Base-by-base conservation (phyloP, 345 rosid species). In the Citrus glauca region DNA sequence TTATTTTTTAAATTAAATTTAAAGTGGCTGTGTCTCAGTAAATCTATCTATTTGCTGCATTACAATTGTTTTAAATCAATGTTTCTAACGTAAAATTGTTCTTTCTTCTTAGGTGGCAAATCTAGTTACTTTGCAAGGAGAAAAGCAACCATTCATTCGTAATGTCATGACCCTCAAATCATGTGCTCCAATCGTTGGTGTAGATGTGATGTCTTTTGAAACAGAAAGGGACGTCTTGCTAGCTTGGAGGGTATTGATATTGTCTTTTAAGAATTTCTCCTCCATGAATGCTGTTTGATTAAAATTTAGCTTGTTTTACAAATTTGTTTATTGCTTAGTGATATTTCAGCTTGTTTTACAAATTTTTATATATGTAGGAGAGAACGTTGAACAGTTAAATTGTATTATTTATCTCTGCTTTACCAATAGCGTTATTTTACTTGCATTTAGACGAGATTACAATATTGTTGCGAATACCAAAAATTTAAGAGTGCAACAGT, bases 101-200 rank as follows among this genome's bases (percentile, higher is more conserved):
- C 22, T 16, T 81, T 67, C 73, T 80, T 82, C 88, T 61, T 79
- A 96, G 99, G 90, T 96, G 83, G 98, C 99, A 66, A 96, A 94
- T 84, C 88, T 96, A 79, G 95, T 96, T 40, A 94, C 99, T 69
- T 80, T 89, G 84, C 98, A 96, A 84, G 99, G 98, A 80, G 95
- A 94, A 87, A 87, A 84, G 75, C 92, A 90, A 61, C 99, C 98
- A 72, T 89, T 91, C 80, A 82, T 94, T 61, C 97, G 92, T 70
- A 96, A 96, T 90, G 97, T 94, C 73, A 94, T 94, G 98, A 96
- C 99, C 83, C 87, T 96, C 71, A 92, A 96, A 64, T 88, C 99
- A 76, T 96, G 97, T 82, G 84, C 98, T 78, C 87, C 98, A 25
- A 96, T 96, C 8, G 94, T 92, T 87, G 98, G 99, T 70, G 97